Evolutionary conservation across 345 rosid species (phyloP).

Genomic region (Brassica cretica): DNA sequence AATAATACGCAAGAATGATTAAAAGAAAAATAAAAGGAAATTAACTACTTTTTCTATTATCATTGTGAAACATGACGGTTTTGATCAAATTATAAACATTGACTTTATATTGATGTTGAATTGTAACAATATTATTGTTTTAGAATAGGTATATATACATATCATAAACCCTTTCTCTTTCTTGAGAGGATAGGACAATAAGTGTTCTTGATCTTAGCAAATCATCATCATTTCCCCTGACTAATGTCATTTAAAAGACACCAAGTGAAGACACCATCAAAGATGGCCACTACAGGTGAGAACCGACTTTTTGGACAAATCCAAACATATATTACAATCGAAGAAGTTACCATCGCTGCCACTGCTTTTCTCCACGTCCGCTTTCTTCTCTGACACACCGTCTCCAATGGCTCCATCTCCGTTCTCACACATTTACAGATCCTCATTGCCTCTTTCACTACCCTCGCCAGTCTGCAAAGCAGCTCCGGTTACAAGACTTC

Average conservation of each 20-base stretch:
- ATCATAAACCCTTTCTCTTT: constrained; percentile 92
- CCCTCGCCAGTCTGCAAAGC: constrained; percentile 86
- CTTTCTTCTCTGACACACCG: constrained; percentile 53
- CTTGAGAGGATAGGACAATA: constrained; percentile 68
- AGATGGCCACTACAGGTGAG: constrained; percentile 93
- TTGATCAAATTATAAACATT: no score
- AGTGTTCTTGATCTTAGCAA: constrained; percentile 54
- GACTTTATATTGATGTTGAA: not conserved
- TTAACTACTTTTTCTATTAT: not conserved
- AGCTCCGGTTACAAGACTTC: constrained; percentile 45
- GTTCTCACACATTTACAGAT: constrained; percentile 68
- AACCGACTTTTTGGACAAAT: constrained; percentile 78
- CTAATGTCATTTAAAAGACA: not conserved
- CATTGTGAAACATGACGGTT: not conserved
- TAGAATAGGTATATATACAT: constrained; percentile 12
- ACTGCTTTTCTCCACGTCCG: constrained; percentile 56
- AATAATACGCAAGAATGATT: not conserved
- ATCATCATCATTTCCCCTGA: constrained; percentile 65
- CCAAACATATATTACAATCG: constrained; percentile 82
- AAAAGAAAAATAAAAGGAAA: not conserved
- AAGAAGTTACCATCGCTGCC: constrained; percentile 72
- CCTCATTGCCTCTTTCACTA: constrained; percentile 74
- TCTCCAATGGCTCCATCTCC: constrained; percentile 60
- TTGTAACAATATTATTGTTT: not conserved
- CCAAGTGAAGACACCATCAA: constrained; percentile 11